Evolutionary conservation across 2,329 filamentous ascomycete genomes (phyloP).

Genomic region (Sclerotinia trifoliorum): DNA sequence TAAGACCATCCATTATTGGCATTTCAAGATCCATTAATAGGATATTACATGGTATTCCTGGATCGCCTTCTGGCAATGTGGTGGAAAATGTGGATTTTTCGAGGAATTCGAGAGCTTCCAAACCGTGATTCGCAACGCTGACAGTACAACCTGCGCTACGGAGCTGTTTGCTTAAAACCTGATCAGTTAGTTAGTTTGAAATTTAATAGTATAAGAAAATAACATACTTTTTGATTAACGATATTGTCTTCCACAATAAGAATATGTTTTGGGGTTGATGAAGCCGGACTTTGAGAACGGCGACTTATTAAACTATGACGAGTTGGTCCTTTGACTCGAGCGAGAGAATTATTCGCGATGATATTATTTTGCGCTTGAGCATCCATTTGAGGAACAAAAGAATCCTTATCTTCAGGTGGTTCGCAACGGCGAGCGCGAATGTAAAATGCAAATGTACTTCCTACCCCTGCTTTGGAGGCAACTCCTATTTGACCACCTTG

Average conservation of each 20-base stretch:
- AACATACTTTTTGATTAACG: constrained; percentile 45
- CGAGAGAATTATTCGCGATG: constrained; percentile 18
- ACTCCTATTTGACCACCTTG: constrained; percentile 80
- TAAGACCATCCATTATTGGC: constrained; percentile 69
- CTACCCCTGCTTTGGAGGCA: constrained; percentile 63
- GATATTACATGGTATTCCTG: constrained; percentile 50
- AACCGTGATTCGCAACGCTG: constrained; percentile 56
- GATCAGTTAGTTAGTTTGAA: constrained; percentile 34
- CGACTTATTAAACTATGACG: not conserved
- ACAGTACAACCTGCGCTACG: constrained; percentile 45
- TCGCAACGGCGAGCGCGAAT: constrained; percentile 43
- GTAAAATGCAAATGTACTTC: constrained; percentile 74
- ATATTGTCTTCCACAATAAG: constrained; percentile 61
- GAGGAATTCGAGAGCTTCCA: constrained; percentile 51
- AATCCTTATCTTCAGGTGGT: constrained; percentile 11
- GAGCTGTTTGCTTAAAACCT: constrained; percentile 53
- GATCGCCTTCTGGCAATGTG: constrained; percentile 25
- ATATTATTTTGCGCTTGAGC: constrained; percentile 6
- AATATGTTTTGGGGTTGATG: constrained; percentile 38
- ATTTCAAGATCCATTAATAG: constrained; percentile 76
- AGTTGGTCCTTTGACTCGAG: constrained; percentile 3
- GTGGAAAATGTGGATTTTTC: constrained; percentile 29
- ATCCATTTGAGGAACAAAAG: constrained; percentile 11
- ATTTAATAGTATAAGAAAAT: not conserved
- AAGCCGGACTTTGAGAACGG: constrained; percentile 12